Percentiles rank a stretch among this genome's conserved stretches.
Conservation (phyloP, 2,329 filamentous ascomycete genomes). For the Fusarium sambucinum region DNA sequence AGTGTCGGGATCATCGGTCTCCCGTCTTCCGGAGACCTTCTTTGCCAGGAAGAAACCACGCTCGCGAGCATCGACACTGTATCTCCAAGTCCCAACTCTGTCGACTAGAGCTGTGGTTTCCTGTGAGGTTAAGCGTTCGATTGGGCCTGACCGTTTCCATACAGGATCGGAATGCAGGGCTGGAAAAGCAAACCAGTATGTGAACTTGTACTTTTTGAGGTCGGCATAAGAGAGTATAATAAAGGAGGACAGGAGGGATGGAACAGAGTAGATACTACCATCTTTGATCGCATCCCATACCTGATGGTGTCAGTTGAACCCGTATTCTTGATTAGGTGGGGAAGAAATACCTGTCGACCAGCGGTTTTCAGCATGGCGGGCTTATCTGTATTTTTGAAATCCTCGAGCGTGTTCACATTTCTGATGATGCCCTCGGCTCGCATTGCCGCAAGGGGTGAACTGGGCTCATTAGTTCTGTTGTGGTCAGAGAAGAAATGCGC, state of each 20-base stretch:
- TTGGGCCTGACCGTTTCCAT: slow-evolving; percentile 75
- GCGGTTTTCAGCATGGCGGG: slow-evolving; percentile 80
- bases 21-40: slow-evolving; percentile 65
- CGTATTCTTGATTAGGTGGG: not conserved
- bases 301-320: slow-evolving; percentile 58
- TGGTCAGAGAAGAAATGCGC: slow-evolving; percentile 38
- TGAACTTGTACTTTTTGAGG: slow-evolving; percentile 96
- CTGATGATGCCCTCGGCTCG: slow-evolving; percentile 94
- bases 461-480: slow-evolving; percentile 55
- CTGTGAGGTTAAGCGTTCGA: slow-evolving; percentile 68
- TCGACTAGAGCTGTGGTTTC: slow-evolving; percentile 87
- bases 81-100: slow-evolving; percentile 87
- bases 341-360: slow-evolving; percentile 74
- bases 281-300: slow-evolving; percentile 99
- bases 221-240: slow-evolving; percentile 92
- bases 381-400: slow-evolving; percentile 89
- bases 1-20: slow-evolving; percentile 64
- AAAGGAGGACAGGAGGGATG: slow-evolving; percentile 90
- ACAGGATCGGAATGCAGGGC: slow-evolving; percentile 88
- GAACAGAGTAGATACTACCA: slow-evolving; percentile 94
- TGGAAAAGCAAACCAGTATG: slow-evolving; percentile 98
- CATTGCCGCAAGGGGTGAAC: slow-evolving; percentile 76
- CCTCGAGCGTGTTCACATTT: slow-evolving; percentile 96
- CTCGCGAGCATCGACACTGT: slow-evolving; percentile 82
- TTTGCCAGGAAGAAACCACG: slow-evolving; percentile 97